phyloP scores from a whole-genome alignment of 768 basidiomycete genomes.

The Tricholoma flavovirens region DNA sequence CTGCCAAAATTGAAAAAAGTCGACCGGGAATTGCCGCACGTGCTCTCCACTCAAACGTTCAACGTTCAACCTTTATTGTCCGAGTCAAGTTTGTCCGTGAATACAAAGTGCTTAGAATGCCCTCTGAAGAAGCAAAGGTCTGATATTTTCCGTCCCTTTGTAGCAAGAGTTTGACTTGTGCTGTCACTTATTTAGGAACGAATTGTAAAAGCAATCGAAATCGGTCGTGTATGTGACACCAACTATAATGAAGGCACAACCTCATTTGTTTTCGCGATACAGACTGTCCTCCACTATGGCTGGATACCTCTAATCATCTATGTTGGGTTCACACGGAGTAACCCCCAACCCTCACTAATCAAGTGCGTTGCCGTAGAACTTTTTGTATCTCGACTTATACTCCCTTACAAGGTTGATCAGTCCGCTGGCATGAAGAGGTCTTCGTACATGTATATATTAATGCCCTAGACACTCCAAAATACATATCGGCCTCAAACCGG shows the following conservation, averaged over 20 bases:
- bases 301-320: conserved; percentile 98
- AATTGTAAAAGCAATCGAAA: conserved; percentile 73
- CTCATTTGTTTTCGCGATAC: conserved; percentile 7
- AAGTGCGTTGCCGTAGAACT: conserved; percentile 56
- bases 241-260: background rate
- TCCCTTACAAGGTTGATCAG: conserved; percentile 65
- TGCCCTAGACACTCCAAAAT: conserved; percentile 17
- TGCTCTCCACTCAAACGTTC: conserved; percentile 19
- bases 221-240: conserved; percentile 62
- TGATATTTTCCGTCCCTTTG: conserved; percentile 7
- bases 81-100: too few relatives aligned
- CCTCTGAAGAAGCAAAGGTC: conserved; percentile 90
- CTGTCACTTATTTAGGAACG: conserved; percentile 51
- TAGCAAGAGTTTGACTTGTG: background rate
- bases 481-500: conserved; percentile 7
- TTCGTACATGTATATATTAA: conserved; percentile 23
- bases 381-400: conserved; percentile 5
- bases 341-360: conserved; percentile 91
- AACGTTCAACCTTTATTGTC: too few relatives aligned
- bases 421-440: conserved; percentile 70
- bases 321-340: conserved; percentile 87
- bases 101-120: conserved; percentile 41
- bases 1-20: conserved; percentile 22
- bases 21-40: conserved; percentile 34
- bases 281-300: conserved; percentile 90